A percentile compares a stretch with the other conserved stretches of the same genome.
These are phyloP conservation scores for Nannizziopsis arthrosporioides DNA, from an alignment of 2,329 filamentous ascomycete species.

Conservation along the genomic window DNA sequence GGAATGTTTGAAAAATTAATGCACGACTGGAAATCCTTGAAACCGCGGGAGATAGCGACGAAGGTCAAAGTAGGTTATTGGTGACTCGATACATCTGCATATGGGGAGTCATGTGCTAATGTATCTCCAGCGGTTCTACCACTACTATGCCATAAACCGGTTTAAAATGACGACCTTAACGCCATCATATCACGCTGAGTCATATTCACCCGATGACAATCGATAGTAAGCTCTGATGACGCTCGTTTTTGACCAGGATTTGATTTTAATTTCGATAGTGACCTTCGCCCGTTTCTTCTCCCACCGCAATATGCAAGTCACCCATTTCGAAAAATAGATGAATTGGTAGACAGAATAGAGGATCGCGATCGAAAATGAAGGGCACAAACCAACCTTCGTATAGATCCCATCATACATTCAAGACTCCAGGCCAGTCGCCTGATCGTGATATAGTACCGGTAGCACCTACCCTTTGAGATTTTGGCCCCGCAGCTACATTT, in stretches of 20 bases:
- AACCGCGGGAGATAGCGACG: conserved; percentile 29
- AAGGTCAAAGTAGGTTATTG: conserved; percentile 28
- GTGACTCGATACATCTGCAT: background rate
- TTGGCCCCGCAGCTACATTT: no score
- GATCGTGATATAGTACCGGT: no score
- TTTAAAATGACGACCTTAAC: conserved; percentile 52
- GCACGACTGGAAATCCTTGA: conserved; percentile 34
- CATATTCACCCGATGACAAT: conserved; percentile 38
- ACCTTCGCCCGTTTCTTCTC: conserved; percentile 43
- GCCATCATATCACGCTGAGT: conserved; percentile 39
- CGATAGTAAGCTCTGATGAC: conserved; percentile 1
- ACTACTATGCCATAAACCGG: conserved; percentile 42
- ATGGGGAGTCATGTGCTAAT: background rate
- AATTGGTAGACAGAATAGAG: conserved; percentile 12
- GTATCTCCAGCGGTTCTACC: conserved; percentile 14
- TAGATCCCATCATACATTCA: no score
- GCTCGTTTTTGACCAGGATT: background rate
- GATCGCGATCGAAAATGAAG: background rate
- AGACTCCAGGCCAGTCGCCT: no score
- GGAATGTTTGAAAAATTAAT: conserved; percentile 42
- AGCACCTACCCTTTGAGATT: no score
- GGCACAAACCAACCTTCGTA: no score
- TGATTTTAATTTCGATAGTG: conserved; percentile 35
- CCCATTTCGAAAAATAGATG: conserved; percentile 14
- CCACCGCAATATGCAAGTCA: conserved; percentile 14